phyloP scores from a whole-genome alignment of 2,329 filamentous ascomycete genomes.

The Fusarium hostae region DNA sequence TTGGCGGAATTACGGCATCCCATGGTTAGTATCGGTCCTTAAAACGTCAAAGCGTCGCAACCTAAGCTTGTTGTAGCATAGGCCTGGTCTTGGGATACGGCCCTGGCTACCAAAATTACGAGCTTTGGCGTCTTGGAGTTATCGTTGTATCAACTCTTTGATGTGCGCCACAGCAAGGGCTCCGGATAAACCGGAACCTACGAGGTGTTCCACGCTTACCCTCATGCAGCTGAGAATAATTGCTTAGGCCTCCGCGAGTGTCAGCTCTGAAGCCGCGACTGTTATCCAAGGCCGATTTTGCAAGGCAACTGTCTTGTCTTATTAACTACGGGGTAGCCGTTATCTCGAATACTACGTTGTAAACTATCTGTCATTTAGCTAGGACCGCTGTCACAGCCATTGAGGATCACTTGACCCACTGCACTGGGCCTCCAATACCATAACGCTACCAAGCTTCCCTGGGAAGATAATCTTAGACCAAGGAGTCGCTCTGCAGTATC shows the following conservation, averaged over 20 bases:
- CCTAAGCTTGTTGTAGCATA: neutral
- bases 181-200: neutral
- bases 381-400: neutral
- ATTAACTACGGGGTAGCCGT: neutral
- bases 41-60: conserved; percentile 23
- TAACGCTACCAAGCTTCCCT: neutral
- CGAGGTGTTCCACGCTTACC: neutral
- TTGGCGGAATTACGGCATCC: conserved; percentile 12
- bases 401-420: neutral
- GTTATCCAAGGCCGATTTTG: neutral
- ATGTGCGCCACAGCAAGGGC: neutral
- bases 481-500: neutral
- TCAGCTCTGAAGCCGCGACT: neutral
- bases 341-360: neutral
- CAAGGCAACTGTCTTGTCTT: neutral
- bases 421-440: neutral
- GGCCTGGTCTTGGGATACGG: neutral
- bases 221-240: neutral
- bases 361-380: neutral
- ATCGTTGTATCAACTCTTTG: neutral
- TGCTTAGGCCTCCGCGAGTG: neutral
- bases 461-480: neutral
- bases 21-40: neutral
- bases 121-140: neutral
- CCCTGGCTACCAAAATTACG: neutral